A percentile compares a stretch with the other conserved stretches of the same genome.
Evolutionary conservation across 352 stramenopile genomes (phyloP).

Genomic region (Phytophthora parvispora): DNA sequence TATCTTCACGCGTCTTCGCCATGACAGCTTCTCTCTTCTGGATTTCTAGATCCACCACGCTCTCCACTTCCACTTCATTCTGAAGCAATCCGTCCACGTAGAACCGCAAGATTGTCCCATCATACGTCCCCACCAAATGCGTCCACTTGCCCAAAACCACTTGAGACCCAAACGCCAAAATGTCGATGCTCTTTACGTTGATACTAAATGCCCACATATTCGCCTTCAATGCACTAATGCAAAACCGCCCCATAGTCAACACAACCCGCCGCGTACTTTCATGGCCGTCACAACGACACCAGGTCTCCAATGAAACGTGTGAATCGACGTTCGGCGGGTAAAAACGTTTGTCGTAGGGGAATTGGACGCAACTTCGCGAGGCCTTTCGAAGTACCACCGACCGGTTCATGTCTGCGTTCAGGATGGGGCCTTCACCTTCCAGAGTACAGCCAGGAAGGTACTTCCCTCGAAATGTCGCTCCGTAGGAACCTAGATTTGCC

Average conservation of each 20-base stretch:
- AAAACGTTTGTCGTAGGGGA: conserved; percentile 48
- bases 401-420: conserved; percentile 88
- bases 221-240: conserved; percentile 70
- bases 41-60: conserved; percentile 74
- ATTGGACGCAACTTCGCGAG: conserved; percentile 62
- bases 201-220: conserved; percentile 88
- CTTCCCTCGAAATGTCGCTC: conserved; percentile 53
- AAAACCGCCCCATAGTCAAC: conserved; percentile 81
- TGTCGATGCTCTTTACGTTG: conserved; percentile 85
- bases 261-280: conserved; percentile 78
- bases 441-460: conserved; percentile 75
- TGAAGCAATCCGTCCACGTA: conserved; percentile 85
- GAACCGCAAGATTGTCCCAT: conserved; percentile 86
- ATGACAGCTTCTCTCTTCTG: conserved; percentile 73
- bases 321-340: conserved; percentile 51
- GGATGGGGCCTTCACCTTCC: conserved; percentile 79
- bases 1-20: conserved; percentile 79
- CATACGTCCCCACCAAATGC: conserved; percentile 90
- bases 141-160: conserved; percentile 84
- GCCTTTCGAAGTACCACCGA: conserved; percentile 69
- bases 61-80: conserved; percentile 80
- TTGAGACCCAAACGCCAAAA: conserved; percentile 60
- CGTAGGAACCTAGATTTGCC: conserved; percentile 74
- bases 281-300: conserved; percentile 77
- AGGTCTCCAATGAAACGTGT: conserved; percentile 81